Conservation (phyloP, 2,329 filamentous ascomycete genomes). For the Trichophyton mentagrophytes region DNA sequence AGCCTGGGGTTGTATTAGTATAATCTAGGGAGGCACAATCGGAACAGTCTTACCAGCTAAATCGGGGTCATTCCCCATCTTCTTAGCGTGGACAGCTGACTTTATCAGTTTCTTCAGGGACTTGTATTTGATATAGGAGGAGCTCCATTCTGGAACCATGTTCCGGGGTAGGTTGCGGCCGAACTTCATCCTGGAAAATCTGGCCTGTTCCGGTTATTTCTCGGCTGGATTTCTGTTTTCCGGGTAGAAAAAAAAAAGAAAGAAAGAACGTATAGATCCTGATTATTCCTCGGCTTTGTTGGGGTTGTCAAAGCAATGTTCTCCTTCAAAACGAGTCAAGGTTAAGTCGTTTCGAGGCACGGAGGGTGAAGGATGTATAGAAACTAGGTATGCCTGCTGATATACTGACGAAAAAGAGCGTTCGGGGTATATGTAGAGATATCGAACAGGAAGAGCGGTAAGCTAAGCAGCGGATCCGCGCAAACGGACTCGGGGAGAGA, state of each 20-base stretch:
- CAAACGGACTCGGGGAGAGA: background rate
- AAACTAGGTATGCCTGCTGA: background rate
- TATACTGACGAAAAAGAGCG: background rate
- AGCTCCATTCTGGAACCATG: constrained; percentile 40
- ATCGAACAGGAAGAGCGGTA: background rate
- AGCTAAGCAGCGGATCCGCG: background rate
- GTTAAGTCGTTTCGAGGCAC: background rate
- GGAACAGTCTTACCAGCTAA: constrained; percentile 61
- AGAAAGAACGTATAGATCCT: background rate
- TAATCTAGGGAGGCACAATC: constrained; percentile 27
- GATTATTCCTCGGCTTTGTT: too few species aligned
- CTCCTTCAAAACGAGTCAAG: background rate
- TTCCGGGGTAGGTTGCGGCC: constrained; percentile 38
- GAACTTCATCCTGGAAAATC: constrained; percentile 34
- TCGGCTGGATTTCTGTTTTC: background rate
- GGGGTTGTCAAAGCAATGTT: too few species aligned
- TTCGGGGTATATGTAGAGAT: background rate
- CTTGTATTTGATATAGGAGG: constrained; percentile 41
- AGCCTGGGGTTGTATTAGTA: constrained; percentile 47
- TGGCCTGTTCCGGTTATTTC: background rate
- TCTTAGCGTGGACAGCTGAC: constrained; percentile 51
- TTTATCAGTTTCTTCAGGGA: constrained; percentile 88
- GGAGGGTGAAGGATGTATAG: background rate
- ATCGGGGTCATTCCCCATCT: constrained; percentile 64
- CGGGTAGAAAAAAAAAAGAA: background rate